phyloP scores from a whole-genome alignment of 2,329 filamentous ascomycete genomes.

The Diplodia scrobiculata region DNA sequence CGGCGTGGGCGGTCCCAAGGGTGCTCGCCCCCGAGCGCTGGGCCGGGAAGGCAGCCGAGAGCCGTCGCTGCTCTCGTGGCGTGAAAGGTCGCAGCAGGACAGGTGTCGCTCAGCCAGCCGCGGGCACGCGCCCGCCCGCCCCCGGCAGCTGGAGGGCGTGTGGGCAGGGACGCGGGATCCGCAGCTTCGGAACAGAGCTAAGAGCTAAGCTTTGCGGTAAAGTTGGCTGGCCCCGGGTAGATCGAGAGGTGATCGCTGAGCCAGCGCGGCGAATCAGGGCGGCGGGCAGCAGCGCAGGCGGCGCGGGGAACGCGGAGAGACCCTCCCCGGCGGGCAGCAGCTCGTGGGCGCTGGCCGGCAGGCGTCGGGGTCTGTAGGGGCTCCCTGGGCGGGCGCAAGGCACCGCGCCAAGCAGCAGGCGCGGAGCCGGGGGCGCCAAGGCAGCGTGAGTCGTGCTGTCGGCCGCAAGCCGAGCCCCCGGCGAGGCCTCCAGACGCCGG shows the following conservation, averaged over 20 bases:
- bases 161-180: constrained; percentile 21
- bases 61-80: background rate
- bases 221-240: constrained; percentile 21
- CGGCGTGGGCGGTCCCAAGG: constrained; percentile 3
- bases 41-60: constrained; percentile 19
- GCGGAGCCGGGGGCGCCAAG: constrained; percentile 11
- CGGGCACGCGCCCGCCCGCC: constrained; percentile 6
- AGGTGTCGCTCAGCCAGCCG: constrained; percentile 14
- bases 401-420: constrained; percentile 5
- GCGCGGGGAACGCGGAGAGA: constrained; percentile 14
- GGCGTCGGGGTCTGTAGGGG: background rate
- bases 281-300: background rate
- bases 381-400: background rate
- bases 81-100: constrained; percentile 8
- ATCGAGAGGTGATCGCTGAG: constrained; percentile 23
- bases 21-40: background rate
- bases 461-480: constrained; percentile 9
- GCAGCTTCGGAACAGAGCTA: constrained; percentile 18
- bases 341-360: constrained; percentile 6
- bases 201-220: constrained; percentile 24
- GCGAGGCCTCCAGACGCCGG: background rate
- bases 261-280: constrained; percentile 17
- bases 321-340: constrained; percentile 6
- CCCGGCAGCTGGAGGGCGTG: background rate
- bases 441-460: constrained; percentile 21